A percentile compares a stretch with the other conserved stretches of the same genome.
phyloP scores from a whole-genome alignment of 805 yeast genomes.

The Barnettozyma wickerhamii region DNA sequence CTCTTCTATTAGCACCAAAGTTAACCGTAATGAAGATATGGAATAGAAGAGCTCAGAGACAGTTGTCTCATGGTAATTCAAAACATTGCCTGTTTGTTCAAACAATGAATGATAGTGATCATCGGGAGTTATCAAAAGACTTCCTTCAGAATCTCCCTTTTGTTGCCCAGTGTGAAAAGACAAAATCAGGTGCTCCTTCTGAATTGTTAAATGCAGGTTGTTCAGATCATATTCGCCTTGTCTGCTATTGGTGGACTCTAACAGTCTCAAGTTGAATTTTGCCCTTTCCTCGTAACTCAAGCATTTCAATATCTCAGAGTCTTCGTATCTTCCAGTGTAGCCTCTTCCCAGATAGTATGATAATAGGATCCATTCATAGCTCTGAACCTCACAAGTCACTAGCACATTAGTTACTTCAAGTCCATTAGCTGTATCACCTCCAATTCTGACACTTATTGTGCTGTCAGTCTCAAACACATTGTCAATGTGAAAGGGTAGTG shows the following conservation, averaged over 20 bases:
- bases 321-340: constrained; percentile 46
- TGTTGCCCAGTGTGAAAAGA: constrained; percentile 20
- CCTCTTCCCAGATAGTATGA: constrained; percentile 43
- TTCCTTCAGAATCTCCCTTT: no score
- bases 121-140: no score
- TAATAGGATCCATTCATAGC: constrained; percentile 48
- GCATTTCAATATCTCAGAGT: constrained; percentile 34
- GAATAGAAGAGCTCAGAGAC: constrained; percentile 23
- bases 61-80: constrained; percentile 5
- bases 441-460: constrained; percentile 8
- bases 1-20: constrained; percentile 43
- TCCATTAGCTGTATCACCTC: constrained; percentile 9
- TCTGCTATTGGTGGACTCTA: constrained; percentile 26
- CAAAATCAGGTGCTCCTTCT: constrained; percentile 16
- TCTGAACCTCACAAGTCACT: constrained; percentile 33
- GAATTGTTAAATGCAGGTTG: constrained; percentile 15
- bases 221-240: constrained; percentile 19
- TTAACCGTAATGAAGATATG: constrained; percentile 48
- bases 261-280: constrained; percentile 31
- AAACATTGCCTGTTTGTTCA: constrained; percentile 15
- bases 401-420: constrained; percentile 30
- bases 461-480: background rate
- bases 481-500: constrained; percentile 14
- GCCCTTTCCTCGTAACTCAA: constrained; percentile 35
- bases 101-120: no score